Conservation (phyloP, 371 early-diverging fungal genomes). For the Saksenaea oblongispora region DNA sequence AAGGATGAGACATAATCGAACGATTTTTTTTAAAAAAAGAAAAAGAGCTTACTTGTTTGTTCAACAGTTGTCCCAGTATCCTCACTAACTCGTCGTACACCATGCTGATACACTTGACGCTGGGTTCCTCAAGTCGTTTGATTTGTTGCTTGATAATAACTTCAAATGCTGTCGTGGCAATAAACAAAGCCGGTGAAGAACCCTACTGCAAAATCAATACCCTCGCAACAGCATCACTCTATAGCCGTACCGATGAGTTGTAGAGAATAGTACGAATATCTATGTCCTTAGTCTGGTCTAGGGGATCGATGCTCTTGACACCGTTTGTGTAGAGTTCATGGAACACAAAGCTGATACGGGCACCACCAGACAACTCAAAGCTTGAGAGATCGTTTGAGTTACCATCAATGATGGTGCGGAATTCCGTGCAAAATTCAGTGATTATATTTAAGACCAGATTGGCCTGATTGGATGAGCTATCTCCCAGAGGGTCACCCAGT, state of each 20-base stretch:
- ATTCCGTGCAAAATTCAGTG: constrained; percentile 96
- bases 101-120: constrained; percentile 90
- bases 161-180: constrained; percentile 98
- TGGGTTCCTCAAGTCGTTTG: constrained; percentile 94
- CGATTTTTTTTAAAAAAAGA: no score
- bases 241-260: constrained; percentile 87
- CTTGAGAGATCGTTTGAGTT: constrained; percentile 90
- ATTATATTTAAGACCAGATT: constrained; percentile 92
- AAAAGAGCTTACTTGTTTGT: constrained; percentile 79
- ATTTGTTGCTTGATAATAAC: constrained; percentile 97
- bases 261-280: constrained; percentile 98
- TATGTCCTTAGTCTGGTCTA: constrained; percentile 96
- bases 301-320: constrained; percentile 91
- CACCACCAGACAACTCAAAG: constrained; percentile 97
- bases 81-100: constrained; percentile 96
- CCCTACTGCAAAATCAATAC: constrained; percentile 55
- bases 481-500: constrained; percentile 90
- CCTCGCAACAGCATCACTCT: not conserved
- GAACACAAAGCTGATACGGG: constrained; percentile 97
- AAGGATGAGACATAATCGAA: not conserved
- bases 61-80: constrained; percentile 87
- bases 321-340: constrained; percentile 95
- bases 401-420: constrained; percentile 92
- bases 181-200: constrained; percentile 94
- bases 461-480: constrained; percentile 57